These are phyloP conservation scores for Candida sanyaensis DNA, from an alignment of 1,139 yeast species.

Conservation along the genomic window DNA sequence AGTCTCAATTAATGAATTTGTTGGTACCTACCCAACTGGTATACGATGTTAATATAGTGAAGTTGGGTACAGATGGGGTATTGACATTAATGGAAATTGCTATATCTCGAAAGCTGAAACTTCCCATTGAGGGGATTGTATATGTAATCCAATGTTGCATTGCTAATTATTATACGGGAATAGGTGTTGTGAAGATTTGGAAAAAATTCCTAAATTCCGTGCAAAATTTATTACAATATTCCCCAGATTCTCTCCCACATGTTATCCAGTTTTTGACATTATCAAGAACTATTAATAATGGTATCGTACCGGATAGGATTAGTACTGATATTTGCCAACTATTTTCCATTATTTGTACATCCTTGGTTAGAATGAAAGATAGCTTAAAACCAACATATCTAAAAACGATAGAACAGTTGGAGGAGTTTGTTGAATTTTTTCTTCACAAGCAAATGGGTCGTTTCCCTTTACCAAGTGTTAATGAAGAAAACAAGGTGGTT, in stretches of 20 bases:
- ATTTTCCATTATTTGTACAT: background rate
- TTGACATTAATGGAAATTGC: constrained; percentile 20
- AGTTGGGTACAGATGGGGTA: constrained; percentile 27
- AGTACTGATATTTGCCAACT: constrained; percentile 6
- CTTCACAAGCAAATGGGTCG: constrained; percentile 36
- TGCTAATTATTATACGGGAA: constrained; percentile 14
- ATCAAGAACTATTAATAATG: constrained; percentile 1
- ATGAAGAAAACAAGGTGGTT: constrained; percentile 24
- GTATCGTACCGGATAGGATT: constrained; percentile 10
- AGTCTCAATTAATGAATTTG: constrained; percentile 29
- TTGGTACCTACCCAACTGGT: constrained; percentile 24
- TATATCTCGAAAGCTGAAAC: constrained; percentile 10
- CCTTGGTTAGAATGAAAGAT: background rate
- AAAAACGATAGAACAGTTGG: constrained; percentile 5
- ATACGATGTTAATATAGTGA: constrained; percentile 27
- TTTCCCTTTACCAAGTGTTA: constrained; percentile 30
- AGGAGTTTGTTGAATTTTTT: constrained; percentile 7
- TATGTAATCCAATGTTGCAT: constrained; percentile 17
- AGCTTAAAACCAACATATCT: background rate
- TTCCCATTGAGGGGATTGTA: constrained; percentile 25
- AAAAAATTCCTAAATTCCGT: constrained; percentile 6
- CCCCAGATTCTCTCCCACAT: background rate
- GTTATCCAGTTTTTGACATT: constrained; percentile 8
- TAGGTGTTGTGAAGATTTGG: constrained; percentile 23
- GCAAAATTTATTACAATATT: background rate